Conservation (phyloP, 2,329 filamentous ascomycete species). For the Botryotinia globosa region DNA sequence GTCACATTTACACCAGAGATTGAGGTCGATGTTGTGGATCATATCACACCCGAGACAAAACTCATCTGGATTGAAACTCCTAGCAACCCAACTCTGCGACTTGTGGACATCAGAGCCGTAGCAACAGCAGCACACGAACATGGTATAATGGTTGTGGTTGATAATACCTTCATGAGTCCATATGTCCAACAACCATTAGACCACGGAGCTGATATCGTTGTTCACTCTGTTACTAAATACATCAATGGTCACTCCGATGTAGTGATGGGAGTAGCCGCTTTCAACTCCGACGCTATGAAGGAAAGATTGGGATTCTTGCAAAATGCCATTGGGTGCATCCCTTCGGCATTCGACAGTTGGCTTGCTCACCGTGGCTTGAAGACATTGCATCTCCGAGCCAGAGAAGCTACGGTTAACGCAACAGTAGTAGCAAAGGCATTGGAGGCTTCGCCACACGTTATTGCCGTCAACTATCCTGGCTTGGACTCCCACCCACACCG, state of each 20-base stretch:
- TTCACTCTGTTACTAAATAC: slow-evolving; percentile 98
- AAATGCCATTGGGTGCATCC: slow-evolving; percentile 94
- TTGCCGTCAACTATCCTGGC: slow-evolving; percentile 93
- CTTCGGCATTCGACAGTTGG: slow-evolving; percentile 95
- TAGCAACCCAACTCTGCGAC: slow-evolving; percentile 86
- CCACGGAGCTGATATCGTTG: slow-evolving; percentile 92
- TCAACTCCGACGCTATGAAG: slow-evolving; percentile 80
- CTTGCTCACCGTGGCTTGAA: slow-evolving; percentile 95
- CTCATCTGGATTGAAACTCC: slow-evolving; percentile 97
- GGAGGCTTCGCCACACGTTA: slow-evolving; percentile 74
- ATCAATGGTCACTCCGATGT: slow-evolving; percentile 98
- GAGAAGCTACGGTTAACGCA: slow-evolving; percentile 81
- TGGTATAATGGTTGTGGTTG: slow-evolving; percentile 93
- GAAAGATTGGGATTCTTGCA: slow-evolving; percentile 84
- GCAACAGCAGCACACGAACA: slow-evolving; percentile 79
- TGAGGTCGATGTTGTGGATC: slow-evolving; percentile 77
- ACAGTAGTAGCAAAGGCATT: slow-evolving; percentile 72
- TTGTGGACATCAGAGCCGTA: slow-evolving; percentile 90
- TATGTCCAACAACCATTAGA: slow-evolving; percentile 96
- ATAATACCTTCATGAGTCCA: slow-evolving; percentile 96
- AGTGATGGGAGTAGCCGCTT: slow-evolving; percentile 94
- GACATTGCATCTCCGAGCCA: slow-evolving; percentile 88
- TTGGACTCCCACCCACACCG: slow-evolving; percentile 84
- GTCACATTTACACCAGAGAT: slow-evolving; percentile 94
- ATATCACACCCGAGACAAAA: slow-evolving; percentile 87